Evolutionary conservation across 1,284 basidiomycete genomes (phyloP).

Genomic region (Ustilago esculenta): DNA sequence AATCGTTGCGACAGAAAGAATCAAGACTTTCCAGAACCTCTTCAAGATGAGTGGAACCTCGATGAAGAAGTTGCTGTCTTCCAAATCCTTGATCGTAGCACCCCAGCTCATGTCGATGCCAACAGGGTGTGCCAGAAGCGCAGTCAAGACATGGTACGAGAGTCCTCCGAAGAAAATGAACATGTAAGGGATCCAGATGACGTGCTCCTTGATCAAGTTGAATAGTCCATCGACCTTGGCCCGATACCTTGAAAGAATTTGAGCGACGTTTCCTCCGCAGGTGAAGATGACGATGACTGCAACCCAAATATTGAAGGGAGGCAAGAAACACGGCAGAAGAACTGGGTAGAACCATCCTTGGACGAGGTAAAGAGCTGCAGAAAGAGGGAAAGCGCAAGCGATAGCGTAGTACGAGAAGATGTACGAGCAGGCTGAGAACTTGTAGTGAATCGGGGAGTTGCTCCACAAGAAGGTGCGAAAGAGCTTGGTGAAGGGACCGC

Average conservation of each 20-base stretch:
- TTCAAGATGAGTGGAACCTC: constrained; percentile 79
- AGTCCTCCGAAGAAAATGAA: constrained; percentile 40
- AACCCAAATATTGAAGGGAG: constrained; percentile 77
- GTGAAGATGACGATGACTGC: constrained; percentile 81
- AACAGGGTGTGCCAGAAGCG: constrained; percentile 81
- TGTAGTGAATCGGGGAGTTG: constrained; percentile 74
- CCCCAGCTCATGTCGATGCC: constrained; percentile 84
- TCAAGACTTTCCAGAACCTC: constrained; percentile 68
- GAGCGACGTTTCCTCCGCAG: constrained; percentile 77
- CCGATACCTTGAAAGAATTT: constrained; percentile 79
- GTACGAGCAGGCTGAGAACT: constrained; percentile 75
- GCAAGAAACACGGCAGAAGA: constrained; percentile 73
- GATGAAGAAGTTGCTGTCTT: constrained; percentile 78
- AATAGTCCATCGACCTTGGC: constrained; percentile 74
- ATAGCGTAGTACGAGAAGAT: constrained; percentile 84
- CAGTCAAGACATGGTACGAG: constrained; percentile 72
- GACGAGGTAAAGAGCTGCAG: constrained; percentile 77
- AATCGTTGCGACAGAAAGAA: constrained; percentile 74
- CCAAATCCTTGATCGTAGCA: constrained; percentile 52
- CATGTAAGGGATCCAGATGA: constrained; percentile 78
- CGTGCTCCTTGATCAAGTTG: constrained; percentile 74
- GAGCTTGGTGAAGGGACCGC: constrained; percentile 81
- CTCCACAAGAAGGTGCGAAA: constrained; percentile 77
- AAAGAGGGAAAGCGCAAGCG: constrained; percentile 74
- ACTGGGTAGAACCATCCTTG: constrained; percentile 76